Conservation (phyloP, 1,284 basidiomycete genomes). For the Fistulina hepatica region DNA sequence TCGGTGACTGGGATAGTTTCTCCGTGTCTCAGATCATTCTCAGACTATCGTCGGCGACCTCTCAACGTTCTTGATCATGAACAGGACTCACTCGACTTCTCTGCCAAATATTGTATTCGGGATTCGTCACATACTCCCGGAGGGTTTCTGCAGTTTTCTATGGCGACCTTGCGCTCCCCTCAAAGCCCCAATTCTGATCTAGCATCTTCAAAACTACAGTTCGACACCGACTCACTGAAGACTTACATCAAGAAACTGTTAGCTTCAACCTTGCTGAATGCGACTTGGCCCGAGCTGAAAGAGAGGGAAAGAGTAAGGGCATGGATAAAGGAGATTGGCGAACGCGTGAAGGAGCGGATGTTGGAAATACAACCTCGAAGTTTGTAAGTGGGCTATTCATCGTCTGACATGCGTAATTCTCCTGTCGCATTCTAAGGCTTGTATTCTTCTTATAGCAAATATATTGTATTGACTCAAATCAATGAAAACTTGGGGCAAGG, state of each 20-base stretch:
- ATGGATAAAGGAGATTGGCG: constrained; percentile 75
- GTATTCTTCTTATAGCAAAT: constrained; percentile 45
- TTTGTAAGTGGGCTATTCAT: constrained; percentile 44
- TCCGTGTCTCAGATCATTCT: too few relatives aligned
- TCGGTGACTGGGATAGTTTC: too few relatives aligned
- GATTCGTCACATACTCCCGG: too few relatives aligned
- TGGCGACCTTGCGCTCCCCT: too few relatives aligned
- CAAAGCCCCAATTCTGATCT: too few relatives aligned
- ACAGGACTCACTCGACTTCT: too few relatives aligned
- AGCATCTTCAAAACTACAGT: constrained; percentile 49
- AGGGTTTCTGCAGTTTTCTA: too few relatives aligned
- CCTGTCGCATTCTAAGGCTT: neutral
- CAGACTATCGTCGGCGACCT: too few relatives aligned
- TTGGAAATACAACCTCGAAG: constrained; percentile 66
- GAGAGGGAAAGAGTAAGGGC: constrained; percentile 58
- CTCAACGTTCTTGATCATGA: too few relatives aligned
- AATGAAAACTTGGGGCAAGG: constrained; percentile 74
- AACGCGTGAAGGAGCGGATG: constrained; percentile 74
- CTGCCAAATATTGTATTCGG: too few relatives aligned
- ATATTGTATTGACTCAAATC: constrained; percentile 71
- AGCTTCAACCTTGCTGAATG: constrained; percentile 49
- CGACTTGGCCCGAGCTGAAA: constrained; percentile 53
- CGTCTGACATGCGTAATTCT: constrained; percentile 4
- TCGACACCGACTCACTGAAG: constrained; percentile 61
- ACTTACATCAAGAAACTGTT: constrained; percentile 73